Base-by-base conservation (phyloP, 371 early-diverging fungal species). In the Nematocida sp. region DNA sequence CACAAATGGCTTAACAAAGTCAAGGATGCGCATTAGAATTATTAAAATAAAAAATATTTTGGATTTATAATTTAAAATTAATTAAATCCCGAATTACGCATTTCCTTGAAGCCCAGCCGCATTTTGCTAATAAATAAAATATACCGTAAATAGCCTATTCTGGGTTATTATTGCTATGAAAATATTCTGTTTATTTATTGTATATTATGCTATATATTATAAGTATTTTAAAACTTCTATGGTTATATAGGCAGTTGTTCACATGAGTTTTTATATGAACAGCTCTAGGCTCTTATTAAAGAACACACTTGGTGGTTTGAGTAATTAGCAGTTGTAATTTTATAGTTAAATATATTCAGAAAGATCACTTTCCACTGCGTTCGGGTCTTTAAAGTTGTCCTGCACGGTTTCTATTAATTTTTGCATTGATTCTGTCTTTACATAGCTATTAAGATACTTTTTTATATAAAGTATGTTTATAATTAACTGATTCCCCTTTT, bases 1-100 rank as follows among this genome's bases (percentile, higher is more conserved):
- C 91, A 95, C 93, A 88, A 98, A 97, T 64, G 99, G 99, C 91
- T 93, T 90, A 85, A 98, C 92, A 76, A 96, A 90, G 84, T 94
- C 92, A 80, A 99, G 91, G 75, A 95, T 90, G 83, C 97, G 93
- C 80, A 78, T 78, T 70, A 44, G 27, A 64, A 64, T 64, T 64
- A 44, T 45, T 20, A 89, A 83, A 80, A 67, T 67, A 73, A 73
- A 62, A 72, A 82, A 82, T 66, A 18, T 56, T 62, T 67, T 66
- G 55, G 3, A 66, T 42, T 62, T 75, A 39, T 64, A 4, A 66
- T 15, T 66, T 78, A 40, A 39, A 52, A 52, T 52, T 69, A 52
- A 50, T 25, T 18, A 18, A 23, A 50, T 25, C 7, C 13, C 33
- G 45, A n/a, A 44, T 45, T 47, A 20, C 23, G n/a, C 47, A 66